Percentiles rank a stretch among this genome's conserved stretches.
Evolutionary conservation across 2,329 filamentous ascomycete genomes (phyloP).

Genomic region (Fusarium coffeatum): DNA sequence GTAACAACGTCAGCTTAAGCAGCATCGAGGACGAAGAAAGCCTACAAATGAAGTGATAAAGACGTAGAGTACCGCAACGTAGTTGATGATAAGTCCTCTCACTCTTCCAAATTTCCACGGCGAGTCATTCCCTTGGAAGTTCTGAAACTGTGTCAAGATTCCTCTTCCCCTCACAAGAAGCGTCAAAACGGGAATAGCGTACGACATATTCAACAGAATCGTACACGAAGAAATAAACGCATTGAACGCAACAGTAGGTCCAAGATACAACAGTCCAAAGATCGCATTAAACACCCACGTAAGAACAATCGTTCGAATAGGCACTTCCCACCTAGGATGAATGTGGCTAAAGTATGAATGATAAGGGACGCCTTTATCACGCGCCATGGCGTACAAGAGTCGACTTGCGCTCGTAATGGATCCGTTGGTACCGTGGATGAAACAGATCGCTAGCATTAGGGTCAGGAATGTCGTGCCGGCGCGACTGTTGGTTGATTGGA

Average conservation of each 20-base stretch:
- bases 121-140: slow-evolving; percentile 1
- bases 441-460: slow-evolving; percentile 57
- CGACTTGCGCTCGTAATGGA: slow-evolving; percentile 57
- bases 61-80: slow-evolving; percentile 35
- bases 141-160: slow-evolving; percentile 2
- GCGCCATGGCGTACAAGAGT: slow-evolving; percentile 53
- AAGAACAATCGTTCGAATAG: slow-evolving; percentile 22
- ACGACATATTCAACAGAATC: slow-evolving; percentile 38
- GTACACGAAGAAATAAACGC: slow-evolving; percentile 38
- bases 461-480: slow-evolving; percentile 55
- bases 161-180: slow-evolving; percentile 23
- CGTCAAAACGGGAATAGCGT: slow-evolving; percentile 31
- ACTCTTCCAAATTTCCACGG: slow-evolving; percentile 24
- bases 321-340: slow-evolving; percentile 26
- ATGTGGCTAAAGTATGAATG: slow-evolving; percentile 33
- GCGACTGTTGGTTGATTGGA: slow-evolving; percentile 55
- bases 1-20: background rate
- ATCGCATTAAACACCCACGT: slow-evolving; percentile 32
- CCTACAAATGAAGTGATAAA: slow-evolving; percentile 34
- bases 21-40: fast-evolving
- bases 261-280: slow-evolving; percentile 35
- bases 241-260: slow-evolving; percentile 35
- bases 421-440: slow-evolving; percentile 60
- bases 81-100: slow-evolving; percentile 23
- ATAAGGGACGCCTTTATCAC: slow-evolving; percentile 32